Conservation (phyloP, 805 yeast species). For the Ogataea dorogensis region DNA sequence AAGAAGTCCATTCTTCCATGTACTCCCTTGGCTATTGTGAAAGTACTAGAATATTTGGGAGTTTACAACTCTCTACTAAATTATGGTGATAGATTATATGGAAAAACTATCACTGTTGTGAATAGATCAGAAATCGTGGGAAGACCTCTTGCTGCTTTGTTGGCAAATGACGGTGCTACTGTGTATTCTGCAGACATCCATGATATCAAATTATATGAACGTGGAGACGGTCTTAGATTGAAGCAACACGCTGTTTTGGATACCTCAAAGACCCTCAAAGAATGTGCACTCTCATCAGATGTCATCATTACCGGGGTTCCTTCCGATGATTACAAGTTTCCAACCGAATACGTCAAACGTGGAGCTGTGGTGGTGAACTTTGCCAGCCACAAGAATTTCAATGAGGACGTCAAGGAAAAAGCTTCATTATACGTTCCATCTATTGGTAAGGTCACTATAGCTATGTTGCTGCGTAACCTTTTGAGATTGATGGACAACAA, state of each 20-base stretch:
- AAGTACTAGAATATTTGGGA: constrained; percentile 85
- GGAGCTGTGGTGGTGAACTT: constrained; percentile 93
- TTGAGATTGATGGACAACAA: constrained; percentile 76
- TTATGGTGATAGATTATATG: constrained; percentile 90
- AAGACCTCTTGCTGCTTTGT: constrained; percentile 89
- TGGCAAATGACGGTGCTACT: constrained; percentile 97
- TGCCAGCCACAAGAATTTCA: constrained; percentile 84
- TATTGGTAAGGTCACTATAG: constrained; percentile 93
- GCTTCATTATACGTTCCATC: constrained; percentile 94
- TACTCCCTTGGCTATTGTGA: constrained; percentile 93
- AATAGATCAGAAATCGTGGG: constrained; percentile 97
- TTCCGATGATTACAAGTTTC: constrained; percentile 76
- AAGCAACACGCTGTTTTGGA: constrained; percentile 80
- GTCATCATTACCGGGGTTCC: constrained; percentile 98
- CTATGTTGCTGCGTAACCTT: constrained; percentile 89
- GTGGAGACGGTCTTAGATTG: constrained; percentile 87
- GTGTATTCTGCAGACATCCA: constrained; percentile 90
- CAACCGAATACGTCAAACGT: constrained; percentile 71
- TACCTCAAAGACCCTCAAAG: constrained; percentile 50
- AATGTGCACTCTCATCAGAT: constrained; percentile 73
- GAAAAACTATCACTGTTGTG: constrained; percentile 86
- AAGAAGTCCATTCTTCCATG: constrained; percentile 91
- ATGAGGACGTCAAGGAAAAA: constrained; percentile 73
- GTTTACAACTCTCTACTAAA: constrained; percentile 79
- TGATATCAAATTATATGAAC: constrained; percentile 85